phyloP scores from a whole-genome alignment of 2,329 filamentous ascomycete genomes.

The Alternaria viburni region DNA sequence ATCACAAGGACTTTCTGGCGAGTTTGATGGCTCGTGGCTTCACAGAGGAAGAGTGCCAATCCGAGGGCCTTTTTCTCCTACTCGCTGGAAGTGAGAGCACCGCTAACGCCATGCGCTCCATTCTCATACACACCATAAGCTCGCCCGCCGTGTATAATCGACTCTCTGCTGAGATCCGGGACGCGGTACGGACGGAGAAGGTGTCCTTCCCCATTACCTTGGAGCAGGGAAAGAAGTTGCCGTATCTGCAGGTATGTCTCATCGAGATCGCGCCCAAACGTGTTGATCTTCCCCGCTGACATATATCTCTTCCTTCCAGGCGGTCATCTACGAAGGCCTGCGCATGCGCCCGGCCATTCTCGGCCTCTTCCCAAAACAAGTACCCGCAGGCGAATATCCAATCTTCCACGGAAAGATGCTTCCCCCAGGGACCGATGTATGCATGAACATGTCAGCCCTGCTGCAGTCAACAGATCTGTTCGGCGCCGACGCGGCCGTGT shows the following conservation, averaged over 20 bases:
- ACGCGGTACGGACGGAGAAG: neutral
- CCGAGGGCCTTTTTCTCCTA: conserved; percentile 10
- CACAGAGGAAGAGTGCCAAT: conserved; percentile 9
- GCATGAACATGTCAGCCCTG: neutral
- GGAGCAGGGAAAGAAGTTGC: conserved; percentile 10
- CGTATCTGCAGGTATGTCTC: conserved; percentile 17
- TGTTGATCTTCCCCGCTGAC: neutral
- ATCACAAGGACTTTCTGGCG: neutral
- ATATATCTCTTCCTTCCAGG: neutral
- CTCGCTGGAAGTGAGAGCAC: conserved; percentile 22
- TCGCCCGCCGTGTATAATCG: conserved; percentile 7
- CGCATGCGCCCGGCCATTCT: conserved; percentile 26
- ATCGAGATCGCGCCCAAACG: neutral
- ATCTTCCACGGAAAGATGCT: neutral
- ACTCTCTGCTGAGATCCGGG: conserved; percentile 12
- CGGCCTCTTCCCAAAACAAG: conserved; percentile 3
- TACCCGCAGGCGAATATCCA: conserved; percentile 1
- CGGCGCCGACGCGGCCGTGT: neutral
- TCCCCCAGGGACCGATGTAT: neutral
- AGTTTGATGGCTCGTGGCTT: conserved; percentile 12
- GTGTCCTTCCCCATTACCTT: conserved; percentile 12
- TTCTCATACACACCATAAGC: conserved; percentile 9
- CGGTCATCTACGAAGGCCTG: conserved; percentile 35
- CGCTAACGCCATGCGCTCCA: conserved; percentile 11
- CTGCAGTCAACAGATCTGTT: neutral